Evolutionary conservation across 306 rosid species (phyloP), one percentile per base, ranked within the genome.

Genomic region (Glycine tomentella): DNA sequence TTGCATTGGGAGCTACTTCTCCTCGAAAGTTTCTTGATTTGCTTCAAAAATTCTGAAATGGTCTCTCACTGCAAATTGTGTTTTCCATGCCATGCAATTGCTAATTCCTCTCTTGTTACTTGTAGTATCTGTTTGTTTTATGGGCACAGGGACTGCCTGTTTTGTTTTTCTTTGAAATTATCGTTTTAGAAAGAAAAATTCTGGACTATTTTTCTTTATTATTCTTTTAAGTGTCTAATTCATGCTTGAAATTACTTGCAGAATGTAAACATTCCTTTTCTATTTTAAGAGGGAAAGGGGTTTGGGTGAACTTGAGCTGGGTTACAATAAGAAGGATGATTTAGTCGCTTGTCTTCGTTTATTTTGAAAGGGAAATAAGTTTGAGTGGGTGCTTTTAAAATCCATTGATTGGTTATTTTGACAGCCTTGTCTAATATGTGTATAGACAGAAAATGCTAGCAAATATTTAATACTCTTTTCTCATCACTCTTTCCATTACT

Each of bases 301-400:
- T 25, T 25, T 38, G 44, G 44, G 44, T 38, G 44, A 4, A 38
- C 44, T 38, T 42, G 56, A 72, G 58, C 25, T 73, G 59, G 74
- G 73, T 68, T 63, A 51, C 46, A 51, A 75, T 50, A 56, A 46
- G 71, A 56, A 67, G 76, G 77, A 48, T 56, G 48, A 81, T 75
- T 48, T 69, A 17, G 70, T 48, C 53, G 72, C 58, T 33, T 61
- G 5, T 59, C 67, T 56, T 49, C 25, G 13, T 70, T 59, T 59
- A 15, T 69, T 69, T 75, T 58, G 50, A 25, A 69, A 40, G 42
- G 74, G 10, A 42, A 63, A 61, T 14, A 77, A 13, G 69, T 77
- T 59, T 67, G 57, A 69, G 58, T n/a, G 9, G 82, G 51, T 53
- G 69, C 64, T 34, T 64, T 42, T 63, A 64, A 45, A 38, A 71